Evolutionary conservation across 441 rosid species (phyloP).

Genomic region (Syzygium malaccense): DNA sequence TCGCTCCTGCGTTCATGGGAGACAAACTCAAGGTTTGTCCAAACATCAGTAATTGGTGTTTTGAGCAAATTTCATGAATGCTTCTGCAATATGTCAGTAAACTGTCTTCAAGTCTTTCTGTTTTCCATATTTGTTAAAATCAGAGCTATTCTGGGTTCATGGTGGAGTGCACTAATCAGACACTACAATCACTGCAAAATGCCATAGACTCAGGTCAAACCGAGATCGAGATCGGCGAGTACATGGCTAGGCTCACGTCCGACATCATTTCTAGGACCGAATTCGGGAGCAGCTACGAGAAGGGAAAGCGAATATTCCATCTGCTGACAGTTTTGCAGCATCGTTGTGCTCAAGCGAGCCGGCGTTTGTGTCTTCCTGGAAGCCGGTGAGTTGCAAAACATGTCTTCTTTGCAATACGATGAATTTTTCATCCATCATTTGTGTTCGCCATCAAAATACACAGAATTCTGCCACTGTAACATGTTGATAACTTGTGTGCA

Average conservation of each 20-base stretch:
- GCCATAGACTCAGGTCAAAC: slow-evolving; percentile 34
- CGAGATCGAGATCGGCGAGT: slow-evolving; percentile 73
- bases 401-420: neutral
- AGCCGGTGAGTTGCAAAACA: slow-evolving; percentile 21
- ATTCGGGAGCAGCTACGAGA: slow-evolving; percentile 37
- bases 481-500: neutral
- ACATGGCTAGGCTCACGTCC: slow-evolving; percentile 37
- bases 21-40: slow-evolving; percentile 62
- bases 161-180: slow-evolving; percentile 71
- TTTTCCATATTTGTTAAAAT: neutral
- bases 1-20: slow-evolving; percentile 76
- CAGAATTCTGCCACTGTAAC: neutral
- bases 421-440: neutral
- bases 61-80: neutral
- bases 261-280: slow-evolving; percentile 41
- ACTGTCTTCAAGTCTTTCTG: neutral
- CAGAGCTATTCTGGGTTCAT: slow-evolving; percentile 62
- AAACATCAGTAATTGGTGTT: neutral
- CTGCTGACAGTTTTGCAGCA: slow-evolving; percentile 24
- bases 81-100: neutral
- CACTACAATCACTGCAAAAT: slow-evolving; percentile 43
- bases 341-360: slow-evolving; percentile 7
- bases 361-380: slow-evolving; percentile 32
- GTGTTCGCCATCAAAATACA: neutral
- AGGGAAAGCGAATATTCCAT: slow-evolving; percentile 20